phyloP scores from a whole-genome alignment of 2,329 filamentous ascomycete species.

The Colletotrichum spinosum region DNA sequence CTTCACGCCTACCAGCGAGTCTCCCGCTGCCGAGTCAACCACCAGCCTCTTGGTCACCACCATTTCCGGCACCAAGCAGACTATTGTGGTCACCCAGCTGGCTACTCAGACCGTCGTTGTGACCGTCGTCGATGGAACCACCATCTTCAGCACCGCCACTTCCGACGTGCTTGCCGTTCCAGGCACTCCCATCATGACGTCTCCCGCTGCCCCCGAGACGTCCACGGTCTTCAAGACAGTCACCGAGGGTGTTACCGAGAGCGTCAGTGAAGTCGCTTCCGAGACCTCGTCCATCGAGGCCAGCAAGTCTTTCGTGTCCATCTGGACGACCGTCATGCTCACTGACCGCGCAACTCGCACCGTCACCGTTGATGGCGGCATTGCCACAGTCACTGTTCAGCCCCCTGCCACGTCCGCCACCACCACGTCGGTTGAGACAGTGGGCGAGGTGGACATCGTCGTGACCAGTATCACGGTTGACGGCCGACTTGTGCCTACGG shows the following conservation, averaged over 20 bases:
- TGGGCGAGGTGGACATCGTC: slow-evolving; percentile 41
- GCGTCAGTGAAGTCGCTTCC: background rate
- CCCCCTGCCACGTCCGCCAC: slow-evolving; percentile 20
- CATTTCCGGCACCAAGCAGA: slow-evolving; percentile 14
- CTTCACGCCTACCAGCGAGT: slow-evolving; percentile 11
- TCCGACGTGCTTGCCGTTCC: slow-evolving; percentile 19
- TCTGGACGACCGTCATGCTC: slow-evolving; percentile 30
- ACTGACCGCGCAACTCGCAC: slow-evolving; percentile 35
- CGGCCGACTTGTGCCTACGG: too few species aligned
- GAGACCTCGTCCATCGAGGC: slow-evolving; percentile 9
- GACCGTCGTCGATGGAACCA: slow-evolving; percentile 26
- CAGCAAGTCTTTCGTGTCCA: slow-evolving; percentile 13
- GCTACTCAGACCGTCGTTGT: slow-evolving; percentile 28
- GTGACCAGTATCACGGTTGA: too few species aligned
- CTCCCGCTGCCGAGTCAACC: background rate
- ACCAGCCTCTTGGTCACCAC: slow-evolving; percentile 12
- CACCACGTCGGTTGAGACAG: slow-evolving; percentile 39
- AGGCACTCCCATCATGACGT: slow-evolving; percentile 7
- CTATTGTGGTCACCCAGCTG: slow-evolving; percentile 20
- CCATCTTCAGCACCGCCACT: slow-evolving; percentile 29
- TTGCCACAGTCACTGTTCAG: slow-evolving; percentile 18
- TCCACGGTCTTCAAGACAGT: slow-evolving; percentile 22
- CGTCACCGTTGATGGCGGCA: slow-evolving; percentile 22
- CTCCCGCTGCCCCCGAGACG: slow-evolving; percentile 3
- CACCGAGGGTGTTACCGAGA: slow-evolving; percentile 25